Conservation (phyloP, 1,284 basidiomycete genomes). For the Megacollybia platyphylla region DNA sequence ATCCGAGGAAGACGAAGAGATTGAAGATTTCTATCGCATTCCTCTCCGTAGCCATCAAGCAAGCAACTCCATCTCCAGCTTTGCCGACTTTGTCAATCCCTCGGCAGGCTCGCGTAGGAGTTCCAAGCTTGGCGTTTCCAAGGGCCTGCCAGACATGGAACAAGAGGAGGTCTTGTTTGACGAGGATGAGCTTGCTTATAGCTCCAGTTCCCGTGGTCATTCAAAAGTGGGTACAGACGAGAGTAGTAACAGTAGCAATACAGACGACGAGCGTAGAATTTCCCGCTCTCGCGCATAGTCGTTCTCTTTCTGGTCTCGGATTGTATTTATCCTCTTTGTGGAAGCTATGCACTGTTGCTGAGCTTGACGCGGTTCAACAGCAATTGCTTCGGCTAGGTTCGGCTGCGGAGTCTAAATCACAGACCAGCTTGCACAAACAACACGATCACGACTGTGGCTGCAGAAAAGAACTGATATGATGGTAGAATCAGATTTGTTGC, state of each 20-base stretch:
- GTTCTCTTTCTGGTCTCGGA: no score
- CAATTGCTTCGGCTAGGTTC: no score
- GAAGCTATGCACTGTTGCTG: no score
- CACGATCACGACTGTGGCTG: no score
- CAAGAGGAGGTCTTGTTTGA: slow-evolving; percentile 49
- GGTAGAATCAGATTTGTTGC: no score
- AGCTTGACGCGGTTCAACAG: no score
- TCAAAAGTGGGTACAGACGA: slow-evolving; percentile 27
- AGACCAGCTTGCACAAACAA: no score
- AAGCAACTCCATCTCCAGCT: slow-evolving; percentile 26
- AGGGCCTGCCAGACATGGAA: slow-evolving; percentile 11
- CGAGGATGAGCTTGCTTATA: slow-evolving; percentile 31
- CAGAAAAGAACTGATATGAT: no score
- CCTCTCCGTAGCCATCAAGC: slow-evolving; percentile 31
- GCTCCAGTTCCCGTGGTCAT: slow-evolving; percentile 23
- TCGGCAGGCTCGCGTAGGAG: slow-evolving; percentile 22
- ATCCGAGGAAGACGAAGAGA: slow-evolving; percentile 41
- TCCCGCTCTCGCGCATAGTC: not conserved
- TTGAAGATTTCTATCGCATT: slow-evolving; percentile 54
- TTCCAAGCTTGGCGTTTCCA: not conserved
- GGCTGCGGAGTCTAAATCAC: no score
- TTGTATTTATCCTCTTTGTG: no score
- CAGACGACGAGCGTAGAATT: slow-evolving; percentile 15
- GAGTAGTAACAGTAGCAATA: slow-evolving; percentile 17
- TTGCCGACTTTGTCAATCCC: slow-evolving; percentile 48